These are phyloP conservation scores for Echeveria elegans DNA, from an alignment of 164 flowering plant genomes.

Conservation along the genomic window DNA sequence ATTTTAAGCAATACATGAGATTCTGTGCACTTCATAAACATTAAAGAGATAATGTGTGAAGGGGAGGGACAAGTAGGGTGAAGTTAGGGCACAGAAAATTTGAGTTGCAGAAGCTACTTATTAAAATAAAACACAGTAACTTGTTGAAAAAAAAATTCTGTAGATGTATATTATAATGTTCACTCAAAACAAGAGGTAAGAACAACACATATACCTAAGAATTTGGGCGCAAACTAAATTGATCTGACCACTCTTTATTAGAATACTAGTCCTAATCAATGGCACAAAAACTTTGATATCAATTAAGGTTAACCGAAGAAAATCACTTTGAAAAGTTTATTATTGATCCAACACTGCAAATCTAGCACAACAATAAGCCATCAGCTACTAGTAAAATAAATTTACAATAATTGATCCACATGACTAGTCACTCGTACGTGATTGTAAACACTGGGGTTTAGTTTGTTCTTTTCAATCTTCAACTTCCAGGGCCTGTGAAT, in stretches of 20 bases:
- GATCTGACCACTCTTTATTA: neutral
- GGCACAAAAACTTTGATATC: neutral
- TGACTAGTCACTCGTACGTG: slow-evolving; percentile 1
- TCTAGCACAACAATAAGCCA: slow-evolving; percentile 1
- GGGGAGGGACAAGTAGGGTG: neutral
- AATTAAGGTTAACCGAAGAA: neutral
- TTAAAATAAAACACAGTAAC: neutral
- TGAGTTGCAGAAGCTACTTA: slow-evolving; percentile 1
- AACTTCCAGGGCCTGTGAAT: too few species aligned
- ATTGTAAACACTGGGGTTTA: too few species aligned
- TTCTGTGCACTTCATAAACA: neutral
- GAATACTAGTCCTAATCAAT: too few species aligned
- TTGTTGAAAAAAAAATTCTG: neutral
- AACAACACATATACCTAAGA: neutral
- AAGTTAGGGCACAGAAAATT: slow-evolving; percentile 3
- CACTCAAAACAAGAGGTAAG: slow-evolving; percentile 3
- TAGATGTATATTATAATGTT: neutral
- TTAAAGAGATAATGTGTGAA: neutral
- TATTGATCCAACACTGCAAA: neutral
- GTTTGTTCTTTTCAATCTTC: neutral
- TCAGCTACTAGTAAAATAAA: neutral
- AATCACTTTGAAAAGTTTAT: neutral
- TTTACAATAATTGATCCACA: neutral
- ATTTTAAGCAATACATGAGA: neutral
- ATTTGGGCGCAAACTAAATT: neutral